These are phyloP conservation scores for Trichosporon sp. DNA, from an alignment of 1,284 basidiomycete species.

Conservation along the genomic window DNA sequence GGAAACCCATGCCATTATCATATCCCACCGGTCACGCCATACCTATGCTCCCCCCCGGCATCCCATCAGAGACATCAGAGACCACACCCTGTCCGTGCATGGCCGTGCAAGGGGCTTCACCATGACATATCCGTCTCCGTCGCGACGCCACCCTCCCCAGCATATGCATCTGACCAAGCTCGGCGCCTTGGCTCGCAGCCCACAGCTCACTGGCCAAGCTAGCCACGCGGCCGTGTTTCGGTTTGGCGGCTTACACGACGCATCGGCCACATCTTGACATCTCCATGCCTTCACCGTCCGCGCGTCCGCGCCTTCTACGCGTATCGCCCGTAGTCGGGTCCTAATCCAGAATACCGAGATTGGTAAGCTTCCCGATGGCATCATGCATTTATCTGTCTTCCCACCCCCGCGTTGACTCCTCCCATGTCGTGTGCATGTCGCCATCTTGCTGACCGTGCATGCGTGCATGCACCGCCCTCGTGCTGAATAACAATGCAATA, in stretches of 20 bases:
- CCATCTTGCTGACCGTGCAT: not conserved
- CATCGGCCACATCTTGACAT: not conserved
- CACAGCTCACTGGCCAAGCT: too few species aligned
- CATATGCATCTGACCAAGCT: not conserved
- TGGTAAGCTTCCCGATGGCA: constrained; percentile 13
- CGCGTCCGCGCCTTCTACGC: not conserved
- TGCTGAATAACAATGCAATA: not conserved
- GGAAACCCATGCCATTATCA: constrained; percentile 4
- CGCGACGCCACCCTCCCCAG: not conserved
- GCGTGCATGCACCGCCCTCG: not conserved
- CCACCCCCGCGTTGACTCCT: not conserved
- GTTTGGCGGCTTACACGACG: not conserved
- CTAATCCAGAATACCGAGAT: not conserved
- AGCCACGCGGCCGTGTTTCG: not conserved
- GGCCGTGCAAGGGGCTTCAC: not conserved
- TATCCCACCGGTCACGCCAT: constrained; percentile 16
- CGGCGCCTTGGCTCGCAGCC: not conserved
- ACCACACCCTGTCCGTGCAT: too few species aligned
- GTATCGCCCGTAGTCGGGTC: not conserved
- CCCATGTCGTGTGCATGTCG: not conserved
- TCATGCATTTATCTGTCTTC: not conserved
- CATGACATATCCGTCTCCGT: not conserved
- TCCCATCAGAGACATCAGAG: too few species aligned
- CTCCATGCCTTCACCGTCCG: not conserved
- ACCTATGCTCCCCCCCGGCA: not conserved